Conservation (phyloP, 345 rosid genomes). For the Linum usitatissimum region DNA sequence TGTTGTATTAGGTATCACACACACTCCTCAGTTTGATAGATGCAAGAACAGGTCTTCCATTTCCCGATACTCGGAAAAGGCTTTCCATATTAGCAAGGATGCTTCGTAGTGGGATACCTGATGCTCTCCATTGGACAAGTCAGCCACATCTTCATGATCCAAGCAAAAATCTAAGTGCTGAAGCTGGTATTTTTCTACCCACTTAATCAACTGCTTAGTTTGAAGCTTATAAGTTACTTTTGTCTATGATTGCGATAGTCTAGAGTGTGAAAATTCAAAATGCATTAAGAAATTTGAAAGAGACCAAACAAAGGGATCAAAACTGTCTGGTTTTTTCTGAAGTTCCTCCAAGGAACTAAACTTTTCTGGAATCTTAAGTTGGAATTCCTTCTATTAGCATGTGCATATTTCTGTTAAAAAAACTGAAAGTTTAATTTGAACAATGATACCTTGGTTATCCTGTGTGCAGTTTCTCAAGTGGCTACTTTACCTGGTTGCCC, state of each 20-base stretch:
- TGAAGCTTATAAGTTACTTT: neutral
- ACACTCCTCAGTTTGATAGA: conserved; percentile 90
- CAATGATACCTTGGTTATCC: neutral
- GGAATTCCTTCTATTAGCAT: neutral
- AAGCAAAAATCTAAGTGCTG: conserved; percentile 34
- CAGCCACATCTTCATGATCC: conserved; percentile 33
- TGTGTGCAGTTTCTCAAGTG: conserved; percentile 50
- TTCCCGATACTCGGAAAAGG: conserved; percentile 48
- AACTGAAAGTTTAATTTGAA: neutral
- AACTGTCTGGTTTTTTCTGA: neutral
- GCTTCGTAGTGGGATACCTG: conserved; percentile 76
- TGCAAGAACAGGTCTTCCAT: conserved; percentile 60
- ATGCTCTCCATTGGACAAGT: conserved; percentile 60
- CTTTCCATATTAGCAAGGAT: conserved; percentile 55
- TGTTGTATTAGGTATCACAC: conserved; percentile 69
- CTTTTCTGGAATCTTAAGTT: neutral
- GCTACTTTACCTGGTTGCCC: conserved; percentile 40
- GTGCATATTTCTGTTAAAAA: neutral
- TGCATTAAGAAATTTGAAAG: neutral
- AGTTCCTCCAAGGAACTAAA: neutral
- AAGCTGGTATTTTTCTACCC: conserved; percentile 22
- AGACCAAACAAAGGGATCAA: neutral
- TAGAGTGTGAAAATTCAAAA: neutral
- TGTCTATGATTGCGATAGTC: neutral
- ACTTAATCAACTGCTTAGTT: neutral